These are phyloP conservation scores for Diddensiella caesifluorescens DNA, from an alignment of 805 yeast genomes.

Conservation along the genomic window DNA sequence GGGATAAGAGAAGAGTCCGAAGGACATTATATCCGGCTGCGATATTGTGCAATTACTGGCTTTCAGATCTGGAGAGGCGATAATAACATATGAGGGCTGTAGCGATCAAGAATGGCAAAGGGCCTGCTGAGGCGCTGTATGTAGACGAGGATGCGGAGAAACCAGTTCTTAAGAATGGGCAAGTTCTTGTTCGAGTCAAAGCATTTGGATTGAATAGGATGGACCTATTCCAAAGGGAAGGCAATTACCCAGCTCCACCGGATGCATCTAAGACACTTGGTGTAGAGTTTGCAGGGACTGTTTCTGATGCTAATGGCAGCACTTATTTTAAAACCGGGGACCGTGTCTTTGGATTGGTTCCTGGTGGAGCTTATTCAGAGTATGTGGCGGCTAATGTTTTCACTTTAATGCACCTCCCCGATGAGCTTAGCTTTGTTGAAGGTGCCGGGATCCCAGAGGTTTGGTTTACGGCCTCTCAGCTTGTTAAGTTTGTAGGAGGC, in stretches of 20 bases:
- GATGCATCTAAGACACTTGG: constrained; percentile 32
- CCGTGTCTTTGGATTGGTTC: constrained; percentile 33
- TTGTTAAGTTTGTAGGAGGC: constrained; percentile 28
- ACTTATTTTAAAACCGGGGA: constrained; percentile 30
- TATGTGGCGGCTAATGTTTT: constrained; percentile 27
- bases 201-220: constrained; percentile 35
- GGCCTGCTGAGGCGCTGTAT: constrained; percentile 27
- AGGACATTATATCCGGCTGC: too few species aligned
- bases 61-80: too few species aligned
- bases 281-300: constrained; percentile 35
- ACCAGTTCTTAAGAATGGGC: constrained; percentile 22
- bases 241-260: constrained; percentile 31
- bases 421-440: constrained; percentile 20
- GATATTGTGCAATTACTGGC: too few species aligned
- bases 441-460: constrained; percentile 34
- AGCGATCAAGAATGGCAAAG: constrained; percentile 24
- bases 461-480: constrained; percentile 37
- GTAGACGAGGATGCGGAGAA: constrained; percentile 21
- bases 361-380: constrained; percentile 38
- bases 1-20: too few species aligned
- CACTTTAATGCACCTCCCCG: constrained; percentile 27
- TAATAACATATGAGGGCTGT: constrained; percentile 34
- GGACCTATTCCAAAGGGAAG: constrained; percentile 32
- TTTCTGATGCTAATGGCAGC: constrained; percentile 19
- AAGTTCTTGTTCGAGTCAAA: constrained; percentile 31